Evolutionary conservation across 805 yeast genomes (phyloP).

Genomic region (Candida xyloterini): DNA sequence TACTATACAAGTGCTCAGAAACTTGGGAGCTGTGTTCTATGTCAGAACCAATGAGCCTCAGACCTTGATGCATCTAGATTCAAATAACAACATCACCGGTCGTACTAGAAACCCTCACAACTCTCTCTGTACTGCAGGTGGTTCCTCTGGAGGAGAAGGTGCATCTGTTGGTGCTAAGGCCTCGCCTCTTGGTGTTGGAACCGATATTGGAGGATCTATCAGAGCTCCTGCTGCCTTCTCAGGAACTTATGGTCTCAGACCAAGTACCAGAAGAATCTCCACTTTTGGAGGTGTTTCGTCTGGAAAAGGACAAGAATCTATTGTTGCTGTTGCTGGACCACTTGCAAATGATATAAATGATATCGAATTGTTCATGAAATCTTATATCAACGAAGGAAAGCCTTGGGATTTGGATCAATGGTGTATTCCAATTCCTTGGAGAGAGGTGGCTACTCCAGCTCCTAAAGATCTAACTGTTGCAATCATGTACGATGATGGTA

Average conservation of each 20-base stretch:
- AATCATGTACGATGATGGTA: constrained; percentile 60
- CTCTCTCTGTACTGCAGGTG: constrained; percentile 59
- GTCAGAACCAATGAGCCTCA: constrained; percentile 70
- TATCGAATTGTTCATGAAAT: constrained; percentile 63
- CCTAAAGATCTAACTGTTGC: constrained; percentile 53
- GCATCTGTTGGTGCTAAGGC: constrained; percentile 57
- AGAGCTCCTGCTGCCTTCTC: constrained; percentile 66
- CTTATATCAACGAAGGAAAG: constrained; percentile 56
- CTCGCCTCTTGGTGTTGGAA: constrained; percentile 62
- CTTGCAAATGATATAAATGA: constrained; percentile 63
- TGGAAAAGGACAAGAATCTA: constrained; percentile 63
- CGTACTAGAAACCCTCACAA: constrained; percentile 58
- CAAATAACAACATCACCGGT: constrained; percentile 58
- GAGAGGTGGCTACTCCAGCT: constrained; percentile 38
- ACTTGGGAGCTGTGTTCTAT: constrained; percentile 59
- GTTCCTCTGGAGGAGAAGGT: constrained; percentile 76
- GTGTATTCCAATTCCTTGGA: constrained; percentile 52
- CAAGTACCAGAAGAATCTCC: constrained; percentile 54
- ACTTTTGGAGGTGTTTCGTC: constrained; percentile 47
- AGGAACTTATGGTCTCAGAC: constrained; percentile 62
- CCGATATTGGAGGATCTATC: constrained; percentile 72
- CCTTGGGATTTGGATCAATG: constrained; percentile 56
- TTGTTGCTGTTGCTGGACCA: constrained; percentile 68
- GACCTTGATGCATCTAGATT: constrained; percentile 65
- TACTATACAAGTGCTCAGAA: constrained; percentile 44